A percentile compares a stretch with the other conserved stretches of the same genome.
These are phyloP conservation scores for Calonectria pseudoturangicola DNA, from an alignment of 2,329 filamentous ascomycete genomes.

Conservation along the genomic window DNA sequence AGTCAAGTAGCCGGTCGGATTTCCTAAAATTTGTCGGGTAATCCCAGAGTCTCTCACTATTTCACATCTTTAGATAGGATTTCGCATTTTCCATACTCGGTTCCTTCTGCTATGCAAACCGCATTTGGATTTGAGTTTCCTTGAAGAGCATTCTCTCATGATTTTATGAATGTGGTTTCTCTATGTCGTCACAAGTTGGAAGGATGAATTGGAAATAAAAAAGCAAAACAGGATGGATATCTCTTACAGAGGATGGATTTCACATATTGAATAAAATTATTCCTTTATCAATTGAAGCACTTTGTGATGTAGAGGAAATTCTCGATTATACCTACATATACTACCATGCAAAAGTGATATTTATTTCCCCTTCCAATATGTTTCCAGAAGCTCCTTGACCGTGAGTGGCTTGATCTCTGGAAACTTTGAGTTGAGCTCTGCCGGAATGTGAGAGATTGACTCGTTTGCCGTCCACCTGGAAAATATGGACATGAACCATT, in stretches of 20 bases:
- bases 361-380: slow-evolving; percentile 14
- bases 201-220: neutral
- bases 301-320: neutral
- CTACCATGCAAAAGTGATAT: no score
- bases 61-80: neutral
- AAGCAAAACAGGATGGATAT: neutral
- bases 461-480: slow-evolving; percentile 10
- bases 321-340: no score
- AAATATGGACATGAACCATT: slow-evolving; percentile 14
- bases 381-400: neutral
- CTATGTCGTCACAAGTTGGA: neutral
- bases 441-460: neutral
- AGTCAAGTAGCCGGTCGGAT: neutral
- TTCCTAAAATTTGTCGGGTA: neutral
- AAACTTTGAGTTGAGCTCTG: slow-evolving; percentile 16
- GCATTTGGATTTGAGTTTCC: neutral
- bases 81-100: neutral
- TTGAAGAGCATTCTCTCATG: neutral
- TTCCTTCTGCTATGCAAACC: neutral
- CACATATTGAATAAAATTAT: neutral
- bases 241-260: neutral
- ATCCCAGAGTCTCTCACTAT: neutral
- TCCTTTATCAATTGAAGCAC: neutral
- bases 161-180: neutral
- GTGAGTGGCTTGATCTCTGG: neutral